Conservation (phyloP, 441 rosid species). For the Gossypium laxum region DNA sequence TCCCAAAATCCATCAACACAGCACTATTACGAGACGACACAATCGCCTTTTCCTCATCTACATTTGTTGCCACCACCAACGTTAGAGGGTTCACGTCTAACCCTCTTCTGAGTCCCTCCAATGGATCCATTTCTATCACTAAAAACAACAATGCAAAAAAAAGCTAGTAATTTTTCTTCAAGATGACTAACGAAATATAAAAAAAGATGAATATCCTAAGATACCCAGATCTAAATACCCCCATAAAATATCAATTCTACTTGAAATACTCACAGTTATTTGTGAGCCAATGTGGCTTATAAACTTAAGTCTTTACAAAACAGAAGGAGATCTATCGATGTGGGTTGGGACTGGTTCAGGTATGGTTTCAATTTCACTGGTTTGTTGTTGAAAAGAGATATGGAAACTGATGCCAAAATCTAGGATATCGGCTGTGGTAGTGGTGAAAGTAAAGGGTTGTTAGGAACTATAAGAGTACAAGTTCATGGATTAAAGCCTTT, state of each 20-base stretch:
- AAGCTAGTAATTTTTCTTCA: too few species aligned
- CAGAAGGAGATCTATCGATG: constrained; percentile 52
- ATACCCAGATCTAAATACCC: neutral
- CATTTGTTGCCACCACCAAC: constrained; percentile 31
- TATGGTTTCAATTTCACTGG: constrained; percentile 2
- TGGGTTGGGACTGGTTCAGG: constrained; percentile 21
- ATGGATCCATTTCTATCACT: constrained; percentile 28
- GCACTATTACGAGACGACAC: constrained; percentile 53
- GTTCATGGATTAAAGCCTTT: too few species aligned
- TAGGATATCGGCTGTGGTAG: constrained; percentile 12
- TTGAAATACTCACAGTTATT: constrained; percentile 21
- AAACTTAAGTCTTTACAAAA: constrained; percentile 51
- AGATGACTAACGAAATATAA: neutral
- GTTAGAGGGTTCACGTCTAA: constrained; percentile 39
- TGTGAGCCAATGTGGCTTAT: constrained; percentile 36
- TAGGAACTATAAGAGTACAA: too few species aligned
- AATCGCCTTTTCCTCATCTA: constrained; percentile 31
- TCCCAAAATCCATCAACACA: constrained; percentile 63
- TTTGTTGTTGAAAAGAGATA: constrained; percentile 14
- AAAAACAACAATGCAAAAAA: constrained; percentile 13
- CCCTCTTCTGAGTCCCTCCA: constrained; percentile 24
- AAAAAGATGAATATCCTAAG: too few species aligned
- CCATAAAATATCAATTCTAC: neutral
- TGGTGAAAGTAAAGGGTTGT: too few species aligned
- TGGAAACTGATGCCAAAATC: constrained; percentile 5